phyloP scores from a whole-genome alignment of 257 asterid species.

The Salvia splendens region DNA sequence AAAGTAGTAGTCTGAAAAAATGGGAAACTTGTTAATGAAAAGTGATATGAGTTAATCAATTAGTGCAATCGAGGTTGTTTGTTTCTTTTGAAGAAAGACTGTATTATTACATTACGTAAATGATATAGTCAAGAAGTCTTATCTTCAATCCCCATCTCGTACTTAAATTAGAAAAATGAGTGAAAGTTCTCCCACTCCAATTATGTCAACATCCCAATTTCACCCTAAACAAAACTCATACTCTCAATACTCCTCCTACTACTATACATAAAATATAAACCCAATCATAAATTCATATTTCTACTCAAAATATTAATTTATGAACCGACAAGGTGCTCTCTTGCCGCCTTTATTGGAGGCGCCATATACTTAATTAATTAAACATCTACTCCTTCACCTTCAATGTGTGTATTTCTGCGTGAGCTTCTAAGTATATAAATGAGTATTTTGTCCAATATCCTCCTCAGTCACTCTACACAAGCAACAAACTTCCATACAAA shows the following conservation, averaged over 20 bases:
- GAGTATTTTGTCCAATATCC: conserved; percentile 1
- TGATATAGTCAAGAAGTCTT: conserved; percentile 40
- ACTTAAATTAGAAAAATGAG: conserved; percentile 42
- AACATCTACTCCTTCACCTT: background rate
- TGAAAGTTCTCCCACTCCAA: conserved; percentile 30
- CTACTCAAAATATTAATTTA: conserved; percentile 10
- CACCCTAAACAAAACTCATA: conserved; percentile 26
- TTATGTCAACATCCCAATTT: conserved; percentile 16
- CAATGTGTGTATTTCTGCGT: conserved; percentile 25
- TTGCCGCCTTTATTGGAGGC: conserved; percentile 38
- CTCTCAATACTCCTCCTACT: no score
- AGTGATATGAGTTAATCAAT: conserved; percentile 20
- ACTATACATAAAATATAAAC: no score
- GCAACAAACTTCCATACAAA: background rate
- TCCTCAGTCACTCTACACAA: conserved; percentile 1
- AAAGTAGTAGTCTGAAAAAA: background rate
- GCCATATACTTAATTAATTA: conserved; percentile 14
- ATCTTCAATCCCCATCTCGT: conserved; percentile 37
- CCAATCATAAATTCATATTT: background rate
- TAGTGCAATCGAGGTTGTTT: conserved; percentile 31
- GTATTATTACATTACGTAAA: conserved; percentile 40
- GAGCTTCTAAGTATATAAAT: conserved; percentile 25
- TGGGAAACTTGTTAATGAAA: conserved; percentile 1
- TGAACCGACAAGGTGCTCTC: conserved; percentile 41
- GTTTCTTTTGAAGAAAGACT: conserved; percentile 32